Evolutionary conservation across 768 basidiomycete genomes (phyloP).

Genomic region (Mycena pura): DNA sequence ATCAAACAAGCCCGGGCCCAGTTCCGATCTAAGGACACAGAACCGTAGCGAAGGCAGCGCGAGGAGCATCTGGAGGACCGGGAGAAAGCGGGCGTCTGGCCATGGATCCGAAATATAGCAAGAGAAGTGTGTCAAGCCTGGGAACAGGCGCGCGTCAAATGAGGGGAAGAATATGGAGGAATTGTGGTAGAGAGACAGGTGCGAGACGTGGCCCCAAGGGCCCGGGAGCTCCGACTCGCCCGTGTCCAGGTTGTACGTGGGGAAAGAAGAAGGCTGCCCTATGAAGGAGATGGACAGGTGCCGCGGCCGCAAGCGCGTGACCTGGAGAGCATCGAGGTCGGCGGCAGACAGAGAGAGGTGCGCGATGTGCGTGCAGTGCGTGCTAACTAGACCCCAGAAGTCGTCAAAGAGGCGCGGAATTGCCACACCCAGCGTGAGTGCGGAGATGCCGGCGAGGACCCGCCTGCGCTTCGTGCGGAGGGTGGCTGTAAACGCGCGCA

Average conservation of each 20-base stretch:
- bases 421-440: neutral
- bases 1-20: no score
- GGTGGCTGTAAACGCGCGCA: neutral
- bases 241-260: neutral
- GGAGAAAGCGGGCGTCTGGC: no score
- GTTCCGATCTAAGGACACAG: no score
- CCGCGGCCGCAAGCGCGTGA: neutral
- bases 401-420: neutral
- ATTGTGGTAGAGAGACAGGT: neutral
- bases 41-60: no score
- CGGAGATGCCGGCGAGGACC: neutral
- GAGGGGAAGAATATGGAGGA: neutral
- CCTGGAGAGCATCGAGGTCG: neutral
- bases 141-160: neutral
- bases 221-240: neutral
- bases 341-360: neutral
- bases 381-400: conserved; percentile 5
- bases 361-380: neutral
- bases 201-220: neutral
- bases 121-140: neutral
- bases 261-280: neutral
- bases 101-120: no score
- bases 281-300: neutral
- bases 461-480: neutral
- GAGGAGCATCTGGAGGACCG: no score